Conservation (phyloP, 2,329 filamentous ascomycete species). For the Fusarium haematococcum region DNA sequence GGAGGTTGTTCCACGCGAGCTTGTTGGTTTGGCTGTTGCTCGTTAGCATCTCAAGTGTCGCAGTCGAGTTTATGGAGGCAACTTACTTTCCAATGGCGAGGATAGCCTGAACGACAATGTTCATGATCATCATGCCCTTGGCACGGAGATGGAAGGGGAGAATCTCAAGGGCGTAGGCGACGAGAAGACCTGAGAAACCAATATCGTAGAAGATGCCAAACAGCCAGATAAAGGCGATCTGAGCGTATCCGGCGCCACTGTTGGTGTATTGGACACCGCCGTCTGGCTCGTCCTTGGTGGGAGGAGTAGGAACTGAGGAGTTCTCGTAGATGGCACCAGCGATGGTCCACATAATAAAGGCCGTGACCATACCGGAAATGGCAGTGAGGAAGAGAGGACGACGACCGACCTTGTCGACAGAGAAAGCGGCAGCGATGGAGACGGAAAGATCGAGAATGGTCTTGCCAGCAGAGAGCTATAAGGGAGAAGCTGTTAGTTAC, state of each 20-base stretch:
- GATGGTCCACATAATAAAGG: slow-evolving; percentile 64
- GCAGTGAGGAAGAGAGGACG: slow-evolving; percentile 66
- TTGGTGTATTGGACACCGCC: slow-evolving; percentile 51
- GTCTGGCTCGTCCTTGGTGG: slow-evolving; percentile 32
- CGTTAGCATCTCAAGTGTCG: background rate
- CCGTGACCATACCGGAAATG: slow-evolving; percentile 60
- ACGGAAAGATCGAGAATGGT: slow-evolving; percentile 70
- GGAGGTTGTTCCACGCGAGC: slow-evolving; percentile 70
- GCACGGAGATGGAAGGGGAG: slow-evolving; percentile 69
- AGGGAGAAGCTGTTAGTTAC: slow-evolving; percentile 5
- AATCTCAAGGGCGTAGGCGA: slow-evolving; percentile 69
- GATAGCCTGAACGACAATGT: slow-evolving; percentile 71
- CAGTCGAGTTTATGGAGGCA: background rate
- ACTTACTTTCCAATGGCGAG: slow-evolving; percentile 70
- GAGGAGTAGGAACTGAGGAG: slow-evolving; percentile 41
- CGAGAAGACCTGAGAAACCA: slow-evolving; percentile 68
- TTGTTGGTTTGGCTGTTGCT: slow-evolving; percentile 69
- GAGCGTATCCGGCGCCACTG: slow-evolving; percentile 61
- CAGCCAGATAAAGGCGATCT: slow-evolving; percentile 70
- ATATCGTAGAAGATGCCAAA: slow-evolving; percentile 71
- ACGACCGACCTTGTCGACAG: slow-evolving; percentile 63
- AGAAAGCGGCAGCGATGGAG: slow-evolving; percentile 64
- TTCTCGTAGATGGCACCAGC: slow-evolving; percentile 65
- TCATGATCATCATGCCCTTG: slow-evolving; percentile 73
- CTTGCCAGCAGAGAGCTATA: slow-evolving; percentile 63